Conservation (phyloP, 805 yeast genomes). For the Saitoella complicata region DNA sequence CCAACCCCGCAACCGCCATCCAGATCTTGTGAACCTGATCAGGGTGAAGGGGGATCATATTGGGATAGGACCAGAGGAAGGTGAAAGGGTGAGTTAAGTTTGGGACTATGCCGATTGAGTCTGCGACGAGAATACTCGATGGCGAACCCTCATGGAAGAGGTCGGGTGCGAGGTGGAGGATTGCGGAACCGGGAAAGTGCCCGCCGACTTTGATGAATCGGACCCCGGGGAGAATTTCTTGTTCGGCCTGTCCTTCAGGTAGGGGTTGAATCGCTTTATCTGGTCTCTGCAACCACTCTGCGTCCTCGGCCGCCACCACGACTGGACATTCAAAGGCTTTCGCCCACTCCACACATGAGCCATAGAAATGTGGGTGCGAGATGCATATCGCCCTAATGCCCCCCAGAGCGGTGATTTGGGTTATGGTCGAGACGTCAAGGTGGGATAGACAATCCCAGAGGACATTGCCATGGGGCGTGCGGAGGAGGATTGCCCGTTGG, state of each 20-base stretch:
- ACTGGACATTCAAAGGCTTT: constrained; percentile 11
- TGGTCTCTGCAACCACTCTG: constrained; percentile 7
- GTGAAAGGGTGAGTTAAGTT: constrained; percentile 1
- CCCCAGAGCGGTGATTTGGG: constrained; percentile 5
- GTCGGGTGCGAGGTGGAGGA: constrained; percentile 7
- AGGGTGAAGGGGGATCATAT: constrained; percentile 13
- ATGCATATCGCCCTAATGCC: constrained; percentile 11
- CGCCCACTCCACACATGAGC: constrained; percentile 13
- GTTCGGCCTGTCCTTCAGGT: neutral
- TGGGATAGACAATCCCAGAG: constrained; percentile 13
- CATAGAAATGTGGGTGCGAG: constrained; percentile 14
- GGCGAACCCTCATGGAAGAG: too few relatives aligned
- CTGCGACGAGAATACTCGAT: constrained; percentile 8
- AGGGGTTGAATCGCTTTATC: constrained; percentile 5
- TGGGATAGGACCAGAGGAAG: constrained; percentile 14
- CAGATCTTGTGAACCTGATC: constrained; percentile 10
- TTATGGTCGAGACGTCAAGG: constrained; percentile 9
- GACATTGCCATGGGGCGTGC: constrained; percentile 10
- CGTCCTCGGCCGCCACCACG: constrained; percentile 8
- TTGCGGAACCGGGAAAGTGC: constrained; percentile 13
- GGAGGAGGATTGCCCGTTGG: constrained; percentile 12
- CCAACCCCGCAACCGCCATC: constrained; percentile 8
- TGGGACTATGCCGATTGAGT: constrained; percentile 3
- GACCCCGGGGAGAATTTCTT: neutral
- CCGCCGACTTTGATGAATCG: constrained; percentile 8